Evolutionary conservation across 2,329 filamentous ascomycete genomes (phyloP).

Genomic region (Alternaria ventricosa): DNA sequence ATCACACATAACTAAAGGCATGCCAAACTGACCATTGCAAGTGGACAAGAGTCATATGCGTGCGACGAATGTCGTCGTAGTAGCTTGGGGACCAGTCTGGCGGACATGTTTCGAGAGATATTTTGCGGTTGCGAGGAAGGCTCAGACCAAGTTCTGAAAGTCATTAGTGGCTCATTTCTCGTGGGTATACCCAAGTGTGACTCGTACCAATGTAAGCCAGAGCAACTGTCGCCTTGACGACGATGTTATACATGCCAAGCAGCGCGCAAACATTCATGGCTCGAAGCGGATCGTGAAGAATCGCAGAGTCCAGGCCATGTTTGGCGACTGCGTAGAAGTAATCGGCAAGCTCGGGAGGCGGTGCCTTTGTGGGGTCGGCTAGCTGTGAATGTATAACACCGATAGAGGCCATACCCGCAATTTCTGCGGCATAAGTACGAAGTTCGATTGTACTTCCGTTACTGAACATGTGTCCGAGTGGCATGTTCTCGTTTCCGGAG

Average conservation of each 20-base stretch:
- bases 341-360: constrained; percentile 18
- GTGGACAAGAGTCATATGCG: constrained; percentile 21
- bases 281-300: constrained; percentile 21
- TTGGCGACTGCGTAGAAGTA: constrained; percentile 26
- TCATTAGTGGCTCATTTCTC: background rate
- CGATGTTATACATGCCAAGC: constrained; percentile 29
- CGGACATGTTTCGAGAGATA: background rate
- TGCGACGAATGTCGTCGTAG: constrained; percentile 17
- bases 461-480: constrained; percentile 13
- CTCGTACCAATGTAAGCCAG: constrained; percentile 25
- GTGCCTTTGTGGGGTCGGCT: constrained; percentile 2
- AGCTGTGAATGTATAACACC: constrained; percentile 18
- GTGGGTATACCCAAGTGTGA: background rate
- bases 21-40: constrained; percentile 11
- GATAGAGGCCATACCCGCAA: constrained; percentile 26
- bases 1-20: background rate
- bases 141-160: constrained; percentile 22
- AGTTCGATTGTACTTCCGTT: background rate
- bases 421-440: constrained; percentile 15
- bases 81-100: background rate
- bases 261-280: constrained; percentile 29
- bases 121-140: constrained; percentile 12
- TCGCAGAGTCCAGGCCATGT: constrained; percentile 21
- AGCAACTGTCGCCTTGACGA: constrained; percentile 23
- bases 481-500: background rate